phyloP scores from a whole-genome alignment of 495 filamentous ascomycete genomes.

The Neurospora sp. region DNA sequence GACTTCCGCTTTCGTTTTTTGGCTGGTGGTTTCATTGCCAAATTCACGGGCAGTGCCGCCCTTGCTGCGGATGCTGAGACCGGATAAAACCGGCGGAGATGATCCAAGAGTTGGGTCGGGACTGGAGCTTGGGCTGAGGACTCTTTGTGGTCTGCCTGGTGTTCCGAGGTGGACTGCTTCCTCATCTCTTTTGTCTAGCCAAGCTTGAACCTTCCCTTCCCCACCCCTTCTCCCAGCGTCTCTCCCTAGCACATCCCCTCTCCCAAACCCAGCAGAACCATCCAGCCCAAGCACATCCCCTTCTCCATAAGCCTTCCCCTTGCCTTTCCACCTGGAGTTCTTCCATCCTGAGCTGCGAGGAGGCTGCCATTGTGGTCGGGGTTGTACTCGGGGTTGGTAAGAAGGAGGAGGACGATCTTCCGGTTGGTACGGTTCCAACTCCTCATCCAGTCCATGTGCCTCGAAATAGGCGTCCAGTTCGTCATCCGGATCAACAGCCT shows the following conservation, averaged over 20 bases:
- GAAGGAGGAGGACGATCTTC: too few relatives aligned
- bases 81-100: not conserved
- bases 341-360: not conserved
- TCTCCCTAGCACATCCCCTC: not conserved
- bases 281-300: not conserved
- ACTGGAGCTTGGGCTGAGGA: not conserved
- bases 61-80: not conserved
- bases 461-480: not conserved
- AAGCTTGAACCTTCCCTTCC: not conserved
- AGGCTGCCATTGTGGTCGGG: not conserved
- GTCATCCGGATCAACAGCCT: not conserved
- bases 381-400: too few relatives aligned
- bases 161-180: not conserved
- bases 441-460: too few relatives aligned
- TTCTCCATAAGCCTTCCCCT: not conserved
- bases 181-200: not conserved
- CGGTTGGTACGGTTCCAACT: too few relatives aligned
- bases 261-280: not conserved
- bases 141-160: not conserved
- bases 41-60: too few relatives aligned
- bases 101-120: not conserved
- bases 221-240: not conserved
- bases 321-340: not conserved
- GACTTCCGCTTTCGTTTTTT: not conserved
- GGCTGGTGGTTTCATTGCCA: not conserved